phyloP scores from a whole-genome alignment of 768 basidiomycete species.

The Suillus americanus region DNA sequence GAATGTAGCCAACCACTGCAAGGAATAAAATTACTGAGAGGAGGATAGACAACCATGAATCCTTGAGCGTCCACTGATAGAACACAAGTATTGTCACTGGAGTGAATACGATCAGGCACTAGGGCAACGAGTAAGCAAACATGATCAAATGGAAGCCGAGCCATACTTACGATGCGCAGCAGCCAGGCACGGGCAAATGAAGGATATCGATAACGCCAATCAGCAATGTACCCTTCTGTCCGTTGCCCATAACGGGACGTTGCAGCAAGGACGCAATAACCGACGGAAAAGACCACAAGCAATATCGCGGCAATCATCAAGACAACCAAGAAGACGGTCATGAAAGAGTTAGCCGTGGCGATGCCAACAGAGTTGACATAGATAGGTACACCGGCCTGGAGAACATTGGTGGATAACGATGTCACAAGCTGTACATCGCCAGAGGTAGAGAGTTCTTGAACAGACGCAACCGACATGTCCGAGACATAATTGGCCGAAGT shows the following conservation, averaged over 20 bases:
- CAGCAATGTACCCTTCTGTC: conserved; percentile 17
- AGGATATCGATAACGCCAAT: conserved; percentile 36
- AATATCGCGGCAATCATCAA: conserved; percentile 69
- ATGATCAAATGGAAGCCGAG: conserved; percentile 3
- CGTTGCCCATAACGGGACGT: conserved; percentile 18
- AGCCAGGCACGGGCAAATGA: conserved; percentile 59
- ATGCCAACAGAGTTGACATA: conserved; percentile 78
- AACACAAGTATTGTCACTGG: conserved; percentile 79
- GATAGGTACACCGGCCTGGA: conserved; percentile 80
- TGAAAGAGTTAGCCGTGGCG: conserved; percentile 84
- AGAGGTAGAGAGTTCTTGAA: conserved; percentile 25
- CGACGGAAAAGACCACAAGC: conserved; percentile 48
- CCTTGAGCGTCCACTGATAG: conserved; percentile 88
- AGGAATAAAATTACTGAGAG: conserved; percentile 73
- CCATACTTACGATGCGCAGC: conserved; percentile 61
- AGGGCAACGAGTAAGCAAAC: conserved; percentile 5
- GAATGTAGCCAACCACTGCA: conserved; percentile 46
- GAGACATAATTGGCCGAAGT: conserved; percentile 8
- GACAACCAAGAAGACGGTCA: conserved; percentile 77
- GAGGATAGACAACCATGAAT: conserved; percentile 84
- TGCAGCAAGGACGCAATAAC: conserved; percentile 44
- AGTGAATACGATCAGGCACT: conserved; percentile 63
- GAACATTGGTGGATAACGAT: conserved; percentile 56
- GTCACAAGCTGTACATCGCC: conserved; percentile 66
- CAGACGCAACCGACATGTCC: conserved; percentile 14